Base-by-base conservation (phyloP, 805 yeast species). In the Dipodascopsis uninucleata region DNA sequence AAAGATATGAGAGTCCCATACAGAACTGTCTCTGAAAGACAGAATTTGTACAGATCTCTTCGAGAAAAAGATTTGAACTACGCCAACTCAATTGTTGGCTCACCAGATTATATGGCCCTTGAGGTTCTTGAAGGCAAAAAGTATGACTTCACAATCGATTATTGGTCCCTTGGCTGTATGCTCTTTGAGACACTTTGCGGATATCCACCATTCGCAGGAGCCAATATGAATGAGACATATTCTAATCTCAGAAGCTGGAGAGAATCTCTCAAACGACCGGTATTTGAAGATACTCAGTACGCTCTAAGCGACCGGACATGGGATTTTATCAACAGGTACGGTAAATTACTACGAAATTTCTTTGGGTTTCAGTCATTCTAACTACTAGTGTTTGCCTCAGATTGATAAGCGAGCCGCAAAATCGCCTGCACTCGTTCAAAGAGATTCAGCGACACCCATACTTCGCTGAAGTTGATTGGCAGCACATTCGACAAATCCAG, bases 161-260 rank as follows among this genome's bases (percentile, higher is more conserved):
- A 93, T 65, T 93, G 99, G 99, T 89, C 97, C 0, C 71, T 93
- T 47, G 99, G 98, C 3, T 93, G 98, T 67, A 93, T 93, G 82
- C 71, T 93, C 31, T 93, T 90, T 63, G 99, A 93, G 68, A 85
- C 96, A 36, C 76, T 93, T 45, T 93, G 93, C 53, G 97, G 98
- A 0, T 93, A 86, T 66, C 95, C 99, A 2, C 99, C 99, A 35
- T 93, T 93, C 62, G 82, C 95, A 32, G 99, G 98, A 2, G 78
- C 88, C 32, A 78, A 85, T 31, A 85, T 94, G 31, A 95, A 93
- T 59, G 98, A 93, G 64, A 93, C 98, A 0, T 93, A 94, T 65
- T 78, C 87, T 56, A 93, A 93, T 61, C 73, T 93, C 66, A 86
- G 90, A 65, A 81, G 88, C 62, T 93, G 97, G 97, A 85, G 78